Percentiles rank a stretch among this genome's conserved stretches.
These are phyloP conservation scores for Drechslerella coelobrocha DNA, from an alignment of 2,329 filamentous ascomycete genomes.

Conservation along the genomic window DNA sequence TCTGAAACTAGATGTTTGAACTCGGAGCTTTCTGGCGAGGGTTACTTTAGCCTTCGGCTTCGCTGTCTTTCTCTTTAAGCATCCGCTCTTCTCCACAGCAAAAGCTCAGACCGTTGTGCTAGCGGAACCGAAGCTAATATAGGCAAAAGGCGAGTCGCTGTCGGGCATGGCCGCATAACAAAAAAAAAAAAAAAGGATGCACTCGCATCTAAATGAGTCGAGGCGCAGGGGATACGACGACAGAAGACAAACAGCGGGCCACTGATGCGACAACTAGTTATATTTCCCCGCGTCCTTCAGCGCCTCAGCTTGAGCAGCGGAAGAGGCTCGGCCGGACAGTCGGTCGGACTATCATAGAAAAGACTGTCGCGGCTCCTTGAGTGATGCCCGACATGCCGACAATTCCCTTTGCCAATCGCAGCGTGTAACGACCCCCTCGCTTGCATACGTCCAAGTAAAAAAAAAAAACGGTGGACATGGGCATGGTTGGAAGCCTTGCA, in stretches of 20 bases:
- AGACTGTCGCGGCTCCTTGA: constrained; percentile 13
- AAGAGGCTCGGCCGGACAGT: constrained; percentile 13
- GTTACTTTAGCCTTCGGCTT: constrained; percentile 5
- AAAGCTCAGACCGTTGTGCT: constrained; percentile 20
- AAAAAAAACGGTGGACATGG: neutral
- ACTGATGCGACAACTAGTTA: constrained; percentile 1
- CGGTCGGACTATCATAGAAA: constrained; percentile 41
- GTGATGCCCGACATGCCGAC: neutral
- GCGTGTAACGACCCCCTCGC: neutral
- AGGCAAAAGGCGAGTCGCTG: constrained; percentile 15
- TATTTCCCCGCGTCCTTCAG: constrained; percentile 2
- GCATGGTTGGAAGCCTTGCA: constrained; percentile 17
- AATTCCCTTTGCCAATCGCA: neutral
- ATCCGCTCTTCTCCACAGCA: constrained; percentile 11
- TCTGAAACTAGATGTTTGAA: constrained; percentile 15
- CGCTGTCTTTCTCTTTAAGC: neutral
- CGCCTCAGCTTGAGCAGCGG: constrained; percentile 9
- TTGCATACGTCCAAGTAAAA: neutral
- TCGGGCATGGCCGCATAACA: constrained; percentile 1
- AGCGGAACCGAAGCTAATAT: constrained; percentile 45
- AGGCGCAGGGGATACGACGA: constrained; percentile 17
- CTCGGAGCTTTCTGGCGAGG: constrained; percentile 31
- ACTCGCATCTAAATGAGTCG: constrained; percentile 19
- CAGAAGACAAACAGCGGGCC: neutral
- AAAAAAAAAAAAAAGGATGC: constrained; percentile 3